Base-by-base conservation (phyloP, 257 asterid species). In the Penstemon davidsonii region DNA sequence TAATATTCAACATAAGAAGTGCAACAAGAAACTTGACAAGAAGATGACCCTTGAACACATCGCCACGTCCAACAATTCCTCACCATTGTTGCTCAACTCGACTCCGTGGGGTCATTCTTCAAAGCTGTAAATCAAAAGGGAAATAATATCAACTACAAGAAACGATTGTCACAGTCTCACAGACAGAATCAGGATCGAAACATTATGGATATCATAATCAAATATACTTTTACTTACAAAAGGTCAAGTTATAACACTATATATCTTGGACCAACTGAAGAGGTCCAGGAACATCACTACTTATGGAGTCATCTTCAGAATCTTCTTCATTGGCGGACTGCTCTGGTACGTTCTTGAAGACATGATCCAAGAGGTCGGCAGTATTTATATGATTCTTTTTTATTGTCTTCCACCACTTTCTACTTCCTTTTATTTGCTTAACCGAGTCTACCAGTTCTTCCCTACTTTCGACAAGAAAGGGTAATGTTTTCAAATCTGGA, bases 381-480 rank as follows among this genome's bases (percentile, higher is more conserved):
- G 44, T 55, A 19, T 70, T 45, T 7, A 7, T 4, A 0, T 77
- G 72, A 43, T 64, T 56, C 69, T 6, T 1, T 25, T 0, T 25
- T 42, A 77, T 8, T 25, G 8, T 6, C 43, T 3, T 0, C 63
- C 73, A 69, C 82, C 82, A 73, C 19, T 39, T 43, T 69, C 60
- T 58, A 66, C 69, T 73, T 68, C 75, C 81, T 58, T 69, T 72
- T 13, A 77, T 72, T 46, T 72, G 71, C 64, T 62, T 67, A 36
- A 76, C 58, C 55, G 68, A 66, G 69, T 4, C 40, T 9, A 44
- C 45, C 0, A 77, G 7, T 18, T 61, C 64, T 49, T 61, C 60
- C 67, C 75, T 55, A 3, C 50, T 62, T 8, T 77, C 78, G 25
- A 53, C 51, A 55, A 67, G 54, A 40, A 73, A 77, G 64, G 75